Conservation (phyloP, 2,329 filamentous ascomycete genomes). For the Ophiostoma sp. region DNA sequence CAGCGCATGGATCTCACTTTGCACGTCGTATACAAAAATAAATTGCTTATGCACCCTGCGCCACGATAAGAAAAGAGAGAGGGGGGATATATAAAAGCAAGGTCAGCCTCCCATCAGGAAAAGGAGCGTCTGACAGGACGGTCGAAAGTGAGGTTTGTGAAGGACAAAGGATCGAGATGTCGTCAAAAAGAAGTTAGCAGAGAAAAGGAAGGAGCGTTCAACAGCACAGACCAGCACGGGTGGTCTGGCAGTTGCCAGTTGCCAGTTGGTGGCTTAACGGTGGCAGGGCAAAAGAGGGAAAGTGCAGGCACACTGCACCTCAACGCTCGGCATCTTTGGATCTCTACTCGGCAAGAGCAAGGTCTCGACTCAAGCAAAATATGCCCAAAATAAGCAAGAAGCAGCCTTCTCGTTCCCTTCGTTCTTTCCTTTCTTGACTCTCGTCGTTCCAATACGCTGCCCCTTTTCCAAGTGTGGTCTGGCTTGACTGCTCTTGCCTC, state of each 20-base stretch:
- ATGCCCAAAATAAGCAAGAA: slow-evolving; percentile 3
- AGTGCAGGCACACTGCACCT: not conserved
- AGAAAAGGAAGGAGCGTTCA: no score
- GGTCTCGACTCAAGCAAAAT: not conserved
- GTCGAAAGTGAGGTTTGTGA: no score
- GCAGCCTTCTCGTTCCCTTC: not conserved
- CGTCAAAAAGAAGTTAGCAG: not conserved
- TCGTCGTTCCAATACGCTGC: not conserved
- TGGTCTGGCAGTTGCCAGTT: no score
- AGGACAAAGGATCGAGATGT: not conserved
- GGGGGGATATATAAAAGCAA: not conserved
- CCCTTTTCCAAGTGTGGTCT: not conserved
- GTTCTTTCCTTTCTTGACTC: not conserved
- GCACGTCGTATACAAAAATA: not conserved
- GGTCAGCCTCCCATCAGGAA: not conserved
- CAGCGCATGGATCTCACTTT: not conserved
- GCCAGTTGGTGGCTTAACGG: not conserved
- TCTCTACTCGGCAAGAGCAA: not conserved
- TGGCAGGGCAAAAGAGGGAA: not conserved
- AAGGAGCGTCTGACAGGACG: not conserved
- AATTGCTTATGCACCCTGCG: not conserved
- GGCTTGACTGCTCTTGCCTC: not conserved
- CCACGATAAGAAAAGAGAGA: not conserved
- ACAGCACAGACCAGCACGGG: no score
- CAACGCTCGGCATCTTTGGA: not conserved